Conservation (phyloP, 306 rosid genomes). For the Glycine latifolia region DNA sequence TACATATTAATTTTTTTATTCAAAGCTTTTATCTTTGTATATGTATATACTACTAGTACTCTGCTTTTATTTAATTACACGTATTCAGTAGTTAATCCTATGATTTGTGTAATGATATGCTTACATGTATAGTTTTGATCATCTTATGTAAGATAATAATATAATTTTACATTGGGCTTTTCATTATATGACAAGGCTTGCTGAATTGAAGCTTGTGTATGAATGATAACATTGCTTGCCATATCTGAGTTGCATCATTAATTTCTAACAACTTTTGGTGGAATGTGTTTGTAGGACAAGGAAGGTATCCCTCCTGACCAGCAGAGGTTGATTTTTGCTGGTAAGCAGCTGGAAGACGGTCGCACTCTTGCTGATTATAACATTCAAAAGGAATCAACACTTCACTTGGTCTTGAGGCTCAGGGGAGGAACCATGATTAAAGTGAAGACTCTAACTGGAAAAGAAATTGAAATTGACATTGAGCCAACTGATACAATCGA, state of each 20-base stretch:
- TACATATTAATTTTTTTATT: too few species aligned
- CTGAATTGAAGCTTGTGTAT: neutral
- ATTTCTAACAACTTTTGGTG: conserved; percentile 23
- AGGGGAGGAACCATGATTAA: conserved; percentile 99
- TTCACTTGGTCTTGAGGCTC: conserved; percentile 93
- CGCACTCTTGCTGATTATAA: conserved; percentile 94
- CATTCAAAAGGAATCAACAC: conserved; percentile 98
- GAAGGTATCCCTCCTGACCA: conserved; percentile 99
- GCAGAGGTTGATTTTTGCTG: conserved; percentile 95
- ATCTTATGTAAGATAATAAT: too few species aligned
- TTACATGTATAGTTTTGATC: too few species aligned
- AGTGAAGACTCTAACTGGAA: conserved; percentile 97
- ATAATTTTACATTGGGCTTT: too few species aligned
- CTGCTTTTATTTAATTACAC: too few species aligned
- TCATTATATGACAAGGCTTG: neutral
- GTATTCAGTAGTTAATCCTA: too few species aligned
- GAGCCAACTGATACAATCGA: conserved; percentile 96
- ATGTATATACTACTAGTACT: too few species aligned
- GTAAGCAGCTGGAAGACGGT: conserved; percentile 98
- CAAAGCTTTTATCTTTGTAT: too few species aligned
- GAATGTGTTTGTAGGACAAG: conserved; percentile 74
- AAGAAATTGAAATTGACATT: conserved; percentile 97
- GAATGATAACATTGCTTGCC: conserved; percentile 1
- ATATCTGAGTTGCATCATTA: neutral
- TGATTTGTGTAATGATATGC: too few species aligned